Evolutionary conservation across 164 flowering plant genomes (phyloP).

Genomic region (Akebia trifoliata): DNA sequence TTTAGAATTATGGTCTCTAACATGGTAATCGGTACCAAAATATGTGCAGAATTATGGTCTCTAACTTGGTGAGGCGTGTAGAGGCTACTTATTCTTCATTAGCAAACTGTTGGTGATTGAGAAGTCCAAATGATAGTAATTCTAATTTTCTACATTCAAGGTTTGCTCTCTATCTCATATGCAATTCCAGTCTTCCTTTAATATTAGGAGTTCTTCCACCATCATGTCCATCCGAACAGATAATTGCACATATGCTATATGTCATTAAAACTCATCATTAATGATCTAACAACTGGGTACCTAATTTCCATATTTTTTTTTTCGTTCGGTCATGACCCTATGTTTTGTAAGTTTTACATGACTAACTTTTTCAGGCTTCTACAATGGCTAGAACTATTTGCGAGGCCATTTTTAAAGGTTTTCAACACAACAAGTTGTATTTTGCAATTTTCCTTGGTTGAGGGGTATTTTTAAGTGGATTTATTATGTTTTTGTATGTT

Average conservation of each 20-base stretch:
- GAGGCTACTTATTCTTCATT: slow-evolving; percentile 3
- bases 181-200: background rate
- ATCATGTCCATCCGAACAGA: background rate
- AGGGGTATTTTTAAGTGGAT: background rate
- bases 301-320: background rate
- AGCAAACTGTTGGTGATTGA: slow-evolving; percentile 15
- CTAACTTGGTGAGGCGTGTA: slow-evolving; percentile 9
- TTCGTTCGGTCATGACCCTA: background rate
- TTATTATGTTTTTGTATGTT: too few species aligned
- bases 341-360: too few species aligned
- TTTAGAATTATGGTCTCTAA: background rate
- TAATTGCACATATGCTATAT: background rate
- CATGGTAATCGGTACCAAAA: background rate
- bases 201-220: too few species aligned
- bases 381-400: background rate
- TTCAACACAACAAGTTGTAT: slow-evolving; percentile 6
- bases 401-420: background rate
- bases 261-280: background rate
- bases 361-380: background rate
- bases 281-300: background rate
- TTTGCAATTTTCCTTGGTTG: slow-evolving; percentile 1
- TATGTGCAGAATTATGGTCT: slow-evolving; percentile 14
- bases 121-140: slow-evolving; percentile 5
- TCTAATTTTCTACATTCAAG: background rate
- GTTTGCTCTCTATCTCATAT: slow-evolving; percentile 1